Evolutionary conservation across 768 basidiomycete genomes (phyloP).

Genomic region (Rhizopogon rudus): DNA sequence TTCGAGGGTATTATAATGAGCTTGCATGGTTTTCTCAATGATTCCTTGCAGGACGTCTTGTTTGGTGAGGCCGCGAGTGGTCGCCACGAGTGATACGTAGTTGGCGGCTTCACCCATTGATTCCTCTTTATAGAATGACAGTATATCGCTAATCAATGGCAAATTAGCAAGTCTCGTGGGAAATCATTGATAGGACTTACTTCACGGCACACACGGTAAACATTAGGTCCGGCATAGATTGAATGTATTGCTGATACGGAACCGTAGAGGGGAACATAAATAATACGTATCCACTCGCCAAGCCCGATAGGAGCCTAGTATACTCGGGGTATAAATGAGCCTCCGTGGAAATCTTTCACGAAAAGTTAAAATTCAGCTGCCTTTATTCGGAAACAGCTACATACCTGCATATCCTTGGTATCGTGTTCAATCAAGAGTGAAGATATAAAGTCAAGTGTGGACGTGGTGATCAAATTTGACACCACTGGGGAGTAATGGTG

Average conservation of each 20-base stretch:
- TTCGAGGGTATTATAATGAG: slow-evolving; percentile 17
- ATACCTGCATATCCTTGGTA: slow-evolving; percentile 15
- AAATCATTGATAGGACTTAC: slow-evolving; percentile 19
- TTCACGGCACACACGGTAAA: slow-evolving; percentile 25
- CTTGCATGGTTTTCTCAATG: slow-evolving; percentile 19
- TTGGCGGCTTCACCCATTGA: slow-evolving; percentile 29
- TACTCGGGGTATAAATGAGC: slow-evolving; percentile 13
- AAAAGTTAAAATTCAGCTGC: too few relatives aligned
- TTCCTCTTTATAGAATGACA: slow-evolving; percentile 41
- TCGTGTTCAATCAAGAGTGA: slow-evolving; percentile 23
- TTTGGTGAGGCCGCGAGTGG: slow-evolving; percentile 18
- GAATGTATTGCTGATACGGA: slow-evolving; percentile 24
- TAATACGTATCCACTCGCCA: slow-evolving; percentile 25
- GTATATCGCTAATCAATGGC: slow-evolving; percentile 26
- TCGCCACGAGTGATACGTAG: slow-evolving; percentile 29
- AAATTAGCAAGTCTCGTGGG: too few relatives aligned
- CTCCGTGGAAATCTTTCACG: slow-evolving; percentile 1
- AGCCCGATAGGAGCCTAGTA: slow-evolving; percentile 17
- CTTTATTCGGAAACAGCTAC: not conserved
- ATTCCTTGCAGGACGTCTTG: slow-evolving; percentile 18
- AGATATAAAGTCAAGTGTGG: slow-evolving; percentile 29
- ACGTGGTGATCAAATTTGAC: slow-evolving; percentile 28
- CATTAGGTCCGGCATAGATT: slow-evolving; percentile 26
- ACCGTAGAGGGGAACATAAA: slow-evolving; percentile 27
- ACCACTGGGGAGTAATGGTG: slow-evolving; percentile 19